phyloP scores from a whole-genome alignment of 176 grass and related monocot genomes.

The Pontederia crassipes region DNA sequence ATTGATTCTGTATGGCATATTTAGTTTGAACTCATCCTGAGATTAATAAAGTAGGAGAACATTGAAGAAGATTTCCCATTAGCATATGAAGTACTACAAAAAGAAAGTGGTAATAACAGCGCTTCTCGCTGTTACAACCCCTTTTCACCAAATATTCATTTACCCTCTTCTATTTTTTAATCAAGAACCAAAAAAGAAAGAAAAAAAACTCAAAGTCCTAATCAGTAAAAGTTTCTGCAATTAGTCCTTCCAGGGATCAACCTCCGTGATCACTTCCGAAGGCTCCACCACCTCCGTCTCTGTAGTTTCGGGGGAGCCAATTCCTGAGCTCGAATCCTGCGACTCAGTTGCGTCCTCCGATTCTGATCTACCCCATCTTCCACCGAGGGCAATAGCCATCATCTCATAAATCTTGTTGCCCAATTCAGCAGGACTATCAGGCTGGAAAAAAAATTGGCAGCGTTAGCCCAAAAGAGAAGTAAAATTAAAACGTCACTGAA shows the following conservation, averaged over 20 bases:
- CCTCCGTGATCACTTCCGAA: slow-evolving; percentile 66
- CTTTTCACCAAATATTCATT: no score
- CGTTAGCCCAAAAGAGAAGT: neutral
- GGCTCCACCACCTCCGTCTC: slow-evolving; percentile 55
- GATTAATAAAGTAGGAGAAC: no score
- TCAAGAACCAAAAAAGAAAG: no score
- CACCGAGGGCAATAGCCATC: slow-evolving; percentile 73
- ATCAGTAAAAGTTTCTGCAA: neutral
- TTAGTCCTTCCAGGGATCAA: slow-evolving; percentile 72
- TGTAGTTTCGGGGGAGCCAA: slow-evolving; percentile 6
- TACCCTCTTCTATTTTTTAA: no score
- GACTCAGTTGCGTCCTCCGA: slow-evolving; percentile 9
- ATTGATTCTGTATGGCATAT: no score
- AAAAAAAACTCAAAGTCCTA: neutral
- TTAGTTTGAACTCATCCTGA: no score
- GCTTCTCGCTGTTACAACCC: no score
- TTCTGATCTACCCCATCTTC: slow-evolving; percentile 61
- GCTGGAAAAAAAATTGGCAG: slow-evolving; percentile 24
- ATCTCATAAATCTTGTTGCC: slow-evolving; percentile 91
- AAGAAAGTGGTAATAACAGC: no score
- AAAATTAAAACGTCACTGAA: neutral
- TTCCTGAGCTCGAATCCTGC: neutral
- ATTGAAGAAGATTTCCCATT: no score
- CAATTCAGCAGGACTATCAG: slow-evolving; percentile 75
- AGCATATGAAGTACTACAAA: no score